Conservation (phyloP, 441 rosid genomes). For the Pelargonium cotyledonis region DNA sequence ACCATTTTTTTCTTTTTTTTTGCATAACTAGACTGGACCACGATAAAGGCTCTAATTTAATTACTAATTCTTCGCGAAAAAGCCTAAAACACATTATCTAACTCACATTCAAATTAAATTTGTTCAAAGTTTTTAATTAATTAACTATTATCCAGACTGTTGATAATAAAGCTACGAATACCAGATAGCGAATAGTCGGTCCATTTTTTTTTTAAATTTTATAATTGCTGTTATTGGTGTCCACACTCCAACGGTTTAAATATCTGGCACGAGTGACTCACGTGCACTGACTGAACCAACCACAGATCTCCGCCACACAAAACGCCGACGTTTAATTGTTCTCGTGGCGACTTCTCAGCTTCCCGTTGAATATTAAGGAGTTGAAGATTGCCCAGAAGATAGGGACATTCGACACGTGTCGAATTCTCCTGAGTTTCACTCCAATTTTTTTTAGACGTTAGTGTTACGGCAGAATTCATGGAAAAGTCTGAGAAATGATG, state of each 20-base stretch:
- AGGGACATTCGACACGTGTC: not conserved
- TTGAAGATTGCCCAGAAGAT: not conserved
- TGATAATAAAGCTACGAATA: no score
- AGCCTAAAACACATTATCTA: no score
- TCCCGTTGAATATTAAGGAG: no score
- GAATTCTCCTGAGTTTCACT: not conserved
- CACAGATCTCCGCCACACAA: not conserved
- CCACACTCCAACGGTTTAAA: not conserved
- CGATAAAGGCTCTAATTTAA: no score
- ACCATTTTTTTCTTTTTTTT: no score
- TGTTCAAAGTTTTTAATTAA: no score
- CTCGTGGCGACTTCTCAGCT: no score
- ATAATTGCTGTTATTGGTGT: not conserved
- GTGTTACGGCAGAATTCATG: not conserved
- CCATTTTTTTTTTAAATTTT: not conserved
- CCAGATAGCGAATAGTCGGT: no score
- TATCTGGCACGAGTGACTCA: constrained; percentile 1
- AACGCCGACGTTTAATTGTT: not conserved
- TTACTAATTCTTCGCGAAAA: no score
- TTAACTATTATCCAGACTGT: no score
- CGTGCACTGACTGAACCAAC: not conserved
- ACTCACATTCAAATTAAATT: no score
- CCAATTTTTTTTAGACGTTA: not conserved
- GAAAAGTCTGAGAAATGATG: not conserved
- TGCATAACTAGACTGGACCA: no score